Conservation (phyloP, 108 stramenopile genomes). For the Discostella stelligeroides region DNA sequence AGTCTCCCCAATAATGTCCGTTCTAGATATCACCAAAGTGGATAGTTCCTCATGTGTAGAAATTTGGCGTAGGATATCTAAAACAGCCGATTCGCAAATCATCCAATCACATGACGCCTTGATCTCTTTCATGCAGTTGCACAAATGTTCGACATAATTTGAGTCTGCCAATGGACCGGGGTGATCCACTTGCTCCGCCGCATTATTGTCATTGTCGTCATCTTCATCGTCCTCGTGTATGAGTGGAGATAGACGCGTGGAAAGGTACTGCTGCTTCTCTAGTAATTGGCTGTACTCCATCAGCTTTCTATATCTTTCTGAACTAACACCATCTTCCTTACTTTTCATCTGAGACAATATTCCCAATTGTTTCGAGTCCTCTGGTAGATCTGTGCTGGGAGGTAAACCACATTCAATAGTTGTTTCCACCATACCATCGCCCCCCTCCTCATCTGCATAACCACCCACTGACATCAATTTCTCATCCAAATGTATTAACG, state of each 20-base stretch:
- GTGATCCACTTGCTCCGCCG: conserved; percentile 8
- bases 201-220: conserved; percentile 12
- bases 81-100: conserved; percentile 16
- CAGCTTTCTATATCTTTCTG: conserved; percentile 1
- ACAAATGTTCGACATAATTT: conserved; percentile 26
- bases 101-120: conserved; percentile 44
- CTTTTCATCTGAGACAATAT: conserved; percentile 17
- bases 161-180: conserved; percentile 41
- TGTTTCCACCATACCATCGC: not conserved
- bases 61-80: conserved; percentile 15
- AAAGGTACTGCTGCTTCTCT: conserved; percentile 59
- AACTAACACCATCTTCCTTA: not conserved
- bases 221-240: conserved; percentile 48
- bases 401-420: conserved; percentile 41
- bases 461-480: conserved; percentile 7
- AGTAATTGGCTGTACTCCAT: conserved; percentile 34
- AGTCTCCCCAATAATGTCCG: not conserved
- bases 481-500: conserved; percentile 39
- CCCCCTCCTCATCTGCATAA: not conserved
- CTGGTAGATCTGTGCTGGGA: conserved; percentile 53
- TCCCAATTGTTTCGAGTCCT: conserved; percentile 46
- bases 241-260: conserved; percentile 57
- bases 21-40: not conserved
- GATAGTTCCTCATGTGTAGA: not conserved
- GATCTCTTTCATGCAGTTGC: conserved; percentile 30